Percentiles rank a stretch among this genome's conserved stretches.
Conservation (phyloP, 768 basidiomycete species). For the Pleurotus ostreatus region DNA sequence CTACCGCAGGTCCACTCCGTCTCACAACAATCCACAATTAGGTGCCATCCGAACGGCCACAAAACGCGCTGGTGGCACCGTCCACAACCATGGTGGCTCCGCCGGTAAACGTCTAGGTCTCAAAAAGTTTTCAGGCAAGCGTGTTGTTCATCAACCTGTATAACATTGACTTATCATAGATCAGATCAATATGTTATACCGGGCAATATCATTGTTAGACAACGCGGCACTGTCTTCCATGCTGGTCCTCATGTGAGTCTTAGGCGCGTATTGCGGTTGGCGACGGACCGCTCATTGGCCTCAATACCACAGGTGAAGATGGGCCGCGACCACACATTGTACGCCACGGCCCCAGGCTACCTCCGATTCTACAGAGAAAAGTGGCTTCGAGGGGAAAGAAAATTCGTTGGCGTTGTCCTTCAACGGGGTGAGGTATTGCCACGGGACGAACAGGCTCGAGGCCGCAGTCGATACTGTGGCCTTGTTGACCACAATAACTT, state of each 20-base stretch:
- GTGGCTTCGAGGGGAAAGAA: conserved; percentile 68
- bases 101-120: conserved; percentile 92
- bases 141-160: not conserved
- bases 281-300: not conserved
- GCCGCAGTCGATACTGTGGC: conserved; percentile 84
- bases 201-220: conserved; percentile 94
- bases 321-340: conserved; percentile 94
- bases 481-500: conserved; percentile 59
- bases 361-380: conserved; percentile 92
- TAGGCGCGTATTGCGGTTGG: not conserved
- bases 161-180: conserved; percentile 10
- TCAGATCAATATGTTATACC: conserved; percentile 89
- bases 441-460: conserved; percentile 64
- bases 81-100: conserved; percentile 89
- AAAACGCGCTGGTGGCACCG: conserved; percentile 93
- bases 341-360: conserved; percentile 84
- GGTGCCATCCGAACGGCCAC: conserved; percentile 89
- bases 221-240: conserved; percentile 90
- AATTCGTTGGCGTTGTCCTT: conserved; percentile 81
- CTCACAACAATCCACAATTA: conserved; percentile 10
- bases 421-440: conserved; percentile 84
- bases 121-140: conserved; percentile 91
- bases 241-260: conserved; percentile 84
- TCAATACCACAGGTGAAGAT: conserved; percentile 63
- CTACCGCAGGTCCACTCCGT: not conserved